These are phyloP conservation scores for Yamadazyma akitaensis DNA, from an alignment of 805 yeast species.

Conservation along the genomic window DNA sequence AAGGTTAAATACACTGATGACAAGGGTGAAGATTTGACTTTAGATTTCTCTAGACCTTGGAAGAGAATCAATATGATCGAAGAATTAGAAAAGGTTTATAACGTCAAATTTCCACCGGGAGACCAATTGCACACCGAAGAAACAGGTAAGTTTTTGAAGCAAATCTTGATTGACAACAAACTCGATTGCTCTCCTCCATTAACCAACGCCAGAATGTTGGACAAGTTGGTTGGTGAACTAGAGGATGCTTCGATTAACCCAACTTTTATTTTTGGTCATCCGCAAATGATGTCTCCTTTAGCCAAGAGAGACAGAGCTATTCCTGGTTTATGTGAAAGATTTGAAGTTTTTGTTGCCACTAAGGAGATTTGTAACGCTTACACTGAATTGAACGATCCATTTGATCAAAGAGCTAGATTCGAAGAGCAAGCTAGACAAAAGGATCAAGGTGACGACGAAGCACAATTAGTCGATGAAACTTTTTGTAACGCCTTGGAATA, in stretches of 20 bases:
- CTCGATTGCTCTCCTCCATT: conserved; percentile 89
- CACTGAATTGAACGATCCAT: conserved; percentile 98
- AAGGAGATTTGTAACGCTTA: conserved; percentile 98
- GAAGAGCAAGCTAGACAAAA: conserved; percentile 99
- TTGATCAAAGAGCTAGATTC: conserved; percentile 94
- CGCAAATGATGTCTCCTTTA: conserved; percentile 99
- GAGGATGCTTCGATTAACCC: conserved; percentile 96
- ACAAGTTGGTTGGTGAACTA: conserved; percentile 93
- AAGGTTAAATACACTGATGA: conserved; percentile 87
- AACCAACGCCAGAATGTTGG: conserved; percentile 98
- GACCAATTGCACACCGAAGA: conserved; percentile 91
- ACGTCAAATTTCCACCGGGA: conserved; percentile 92
- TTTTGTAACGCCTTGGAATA: conserved; percentile 97
- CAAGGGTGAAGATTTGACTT: conserved; percentile 79
- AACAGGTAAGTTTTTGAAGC: conserved; percentile 86
- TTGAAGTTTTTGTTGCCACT: conserved; percentile 97
- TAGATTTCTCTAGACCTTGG: conserved; percentile 97
- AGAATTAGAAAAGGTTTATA: conserved; percentile 82
- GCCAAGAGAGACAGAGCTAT: conserved; percentile 91
- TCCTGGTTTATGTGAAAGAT: conserved; percentile 96
- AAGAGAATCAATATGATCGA: conserved; percentile 97
- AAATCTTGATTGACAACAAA: conserved; percentile 71
- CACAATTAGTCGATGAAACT: conserved; percentile 92
- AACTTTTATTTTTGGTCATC: conserved; percentile 97
- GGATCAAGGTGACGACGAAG: conserved; percentile 99